Base-by-base conservation (phyloP, 129 eudicot species). In the Calendula officinalis region DNA sequence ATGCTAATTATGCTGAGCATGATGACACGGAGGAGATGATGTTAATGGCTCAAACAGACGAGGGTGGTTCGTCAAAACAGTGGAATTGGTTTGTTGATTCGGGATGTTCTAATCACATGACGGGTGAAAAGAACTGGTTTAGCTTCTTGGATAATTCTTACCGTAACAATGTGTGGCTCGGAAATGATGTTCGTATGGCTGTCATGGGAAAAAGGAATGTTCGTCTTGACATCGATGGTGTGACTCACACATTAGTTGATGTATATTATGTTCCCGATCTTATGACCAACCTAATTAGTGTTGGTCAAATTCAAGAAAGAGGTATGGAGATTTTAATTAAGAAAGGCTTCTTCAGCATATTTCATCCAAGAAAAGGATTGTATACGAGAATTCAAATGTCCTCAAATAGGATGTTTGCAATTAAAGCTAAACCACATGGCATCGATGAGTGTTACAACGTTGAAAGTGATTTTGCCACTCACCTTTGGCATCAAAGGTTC, bases 71-170 rank as follows among this genome's bases (percentile, higher is more conserved):
- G 11, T 35, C 44, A 59, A 38, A 4, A 56, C 30, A 39, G 10
- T 3, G 59, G 0, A 6, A 0, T 6, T 55, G 73, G 72, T 67
- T 41, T 3, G 3, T 68, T 5, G 73, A 55, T 5, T 40, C 65
- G 15, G 65, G 65, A 0, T 68, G 65, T 14, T 55, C 73, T 1
- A 68, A 68, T 9, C 73, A 56, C 44, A 43, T 68, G 68, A 62
- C 68, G 1, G 68, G 68, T 10, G 55, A 66, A 3, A 66, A n/a
- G 39, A 13, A 39, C 5, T 66, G 71, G 71, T 51, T 66, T 13
- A 4, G 40, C 7, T 9, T 15, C 6, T 38, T 52, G 5, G 50
- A 66, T 17, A 38, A 51, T 7, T 5, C 9, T 4, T 50, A 49
- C 7, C 59, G 48, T 22, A 52, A 27, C 12, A 66, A 17, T 49